Conservation (phyloP, 441 rosid species). For the Arabidopsis hybrid region DNA sequence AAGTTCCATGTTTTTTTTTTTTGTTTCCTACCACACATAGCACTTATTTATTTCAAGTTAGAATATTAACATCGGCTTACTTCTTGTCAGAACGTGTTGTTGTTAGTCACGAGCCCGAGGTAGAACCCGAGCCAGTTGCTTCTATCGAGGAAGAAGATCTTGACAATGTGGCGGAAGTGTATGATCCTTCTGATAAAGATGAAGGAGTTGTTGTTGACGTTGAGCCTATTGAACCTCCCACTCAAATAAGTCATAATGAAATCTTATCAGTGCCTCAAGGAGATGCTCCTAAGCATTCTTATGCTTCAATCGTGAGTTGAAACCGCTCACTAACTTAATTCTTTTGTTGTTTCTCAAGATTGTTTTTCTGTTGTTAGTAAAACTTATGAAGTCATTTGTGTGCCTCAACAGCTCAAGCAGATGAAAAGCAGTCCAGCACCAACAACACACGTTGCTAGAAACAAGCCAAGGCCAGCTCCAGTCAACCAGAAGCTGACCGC, state of each 20-base stretch:
- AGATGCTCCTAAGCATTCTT: constrained; percentile 58
- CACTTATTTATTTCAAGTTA: neutral
- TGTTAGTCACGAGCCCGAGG: constrained; percentile 43
- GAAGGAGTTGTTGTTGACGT: constrained; percentile 71
- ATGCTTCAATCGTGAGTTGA: constrained; percentile 84
- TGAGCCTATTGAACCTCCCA: constrained; percentile 52
- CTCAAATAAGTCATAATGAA: constrained; percentile 47
- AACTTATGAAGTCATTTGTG: neutral
- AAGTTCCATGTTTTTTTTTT: neutral
- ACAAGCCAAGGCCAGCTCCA: constrained; percentile 49
- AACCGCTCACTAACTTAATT: neutral
- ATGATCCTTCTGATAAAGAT: constrained; percentile 66
- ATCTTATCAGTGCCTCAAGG: constrained; percentile 53
- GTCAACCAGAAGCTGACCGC: constrained; percentile 44
- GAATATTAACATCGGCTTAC: constrained; percentile 31
- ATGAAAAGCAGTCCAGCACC: constrained; percentile 54
- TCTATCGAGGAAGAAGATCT: constrained; percentile 58
- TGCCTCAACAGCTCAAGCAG: constrained; percentile 58
- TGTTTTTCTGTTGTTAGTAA: neutral
- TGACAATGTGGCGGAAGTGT: constrained; percentile 59
- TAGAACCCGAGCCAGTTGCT: constrained; percentile 49
- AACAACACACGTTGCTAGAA: constrained; percentile 56
- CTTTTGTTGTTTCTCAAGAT: neutral
- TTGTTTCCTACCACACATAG: constrained; percentile 7
- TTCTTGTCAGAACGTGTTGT: constrained; percentile 58